Evolutionary conservation across 257 asterid species (phyloP).

Genomic region (Nyctanthes arbortristis): DNA sequence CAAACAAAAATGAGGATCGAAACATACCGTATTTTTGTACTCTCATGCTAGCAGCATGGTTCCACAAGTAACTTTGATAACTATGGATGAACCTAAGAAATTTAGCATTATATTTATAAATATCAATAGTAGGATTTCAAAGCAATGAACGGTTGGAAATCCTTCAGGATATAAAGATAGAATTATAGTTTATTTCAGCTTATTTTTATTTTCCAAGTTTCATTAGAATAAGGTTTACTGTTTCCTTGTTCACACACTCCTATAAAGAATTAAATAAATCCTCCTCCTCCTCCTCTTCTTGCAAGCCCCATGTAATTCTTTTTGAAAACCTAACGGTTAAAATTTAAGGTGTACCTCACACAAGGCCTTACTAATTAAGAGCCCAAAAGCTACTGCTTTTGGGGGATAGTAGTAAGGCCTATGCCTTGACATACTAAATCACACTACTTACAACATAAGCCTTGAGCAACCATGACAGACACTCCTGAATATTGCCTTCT

Average conservation of each 20-base stretch:
- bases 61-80: slow-evolving; percentile 96
- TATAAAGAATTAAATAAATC: slow-evolving; percentile 15
- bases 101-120: slow-evolving; percentile 34
- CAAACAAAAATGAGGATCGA: slow-evolving; percentile 14
- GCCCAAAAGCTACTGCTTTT: neutral
- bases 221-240: too few species aligned
- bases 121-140: neutral
- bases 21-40: slow-evolving; percentile 75
- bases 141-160: too few species aligned
- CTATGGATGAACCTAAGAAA: slow-evolving; percentile 89
- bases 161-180: too few species aligned
- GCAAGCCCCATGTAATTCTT: neutral
- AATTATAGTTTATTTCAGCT: too few species aligned
- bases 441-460: neutral
- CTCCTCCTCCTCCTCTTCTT: neutral
- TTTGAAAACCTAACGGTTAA: neutral
- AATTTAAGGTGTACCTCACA: neutral
- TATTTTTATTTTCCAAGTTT: too few species aligned
- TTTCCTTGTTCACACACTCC: too few species aligned
- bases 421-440: neutral
- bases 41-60: slow-evolving; percentile 89
- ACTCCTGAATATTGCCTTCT: neutral
- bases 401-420: neutral
- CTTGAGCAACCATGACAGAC: neutral
- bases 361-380: neutral